Conservation (phyloP, 2,329 filamentous ascomycete species). For the Fusarium sp. region DNA sequence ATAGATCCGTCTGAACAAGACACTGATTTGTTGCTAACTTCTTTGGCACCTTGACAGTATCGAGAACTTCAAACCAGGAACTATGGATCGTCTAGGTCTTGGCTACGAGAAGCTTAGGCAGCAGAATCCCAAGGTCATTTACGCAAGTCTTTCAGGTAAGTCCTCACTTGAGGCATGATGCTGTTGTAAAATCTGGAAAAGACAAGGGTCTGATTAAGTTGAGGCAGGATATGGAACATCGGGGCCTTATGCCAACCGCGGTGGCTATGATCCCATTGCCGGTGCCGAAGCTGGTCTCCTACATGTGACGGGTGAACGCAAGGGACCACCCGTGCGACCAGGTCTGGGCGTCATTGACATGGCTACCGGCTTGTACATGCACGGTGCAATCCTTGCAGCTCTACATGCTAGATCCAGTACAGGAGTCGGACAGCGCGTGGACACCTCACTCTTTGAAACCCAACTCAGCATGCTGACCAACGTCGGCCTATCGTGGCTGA, state of each 20-base stretch:
- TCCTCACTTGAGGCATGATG: background rate
- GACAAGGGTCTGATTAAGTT: background rate
- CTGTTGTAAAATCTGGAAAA: background rate
- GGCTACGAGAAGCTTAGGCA: background rate
- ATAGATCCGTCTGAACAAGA: background rate
- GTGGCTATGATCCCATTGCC: conserved; percentile 1
- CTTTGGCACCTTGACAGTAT: background rate
- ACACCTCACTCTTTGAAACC: background rate
- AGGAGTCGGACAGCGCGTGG: background rate
- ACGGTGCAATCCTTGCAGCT: background rate
- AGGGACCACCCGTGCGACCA: background rate
- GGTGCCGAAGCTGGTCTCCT: conserved; percentile 2
- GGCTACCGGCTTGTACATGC: background rate
- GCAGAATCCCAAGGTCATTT: background rate
- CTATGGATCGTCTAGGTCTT: background rate
- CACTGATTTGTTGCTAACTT: no score
- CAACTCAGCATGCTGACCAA: background rate
- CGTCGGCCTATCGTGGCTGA: background rate
- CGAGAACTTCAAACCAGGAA: conserved; percentile 1
- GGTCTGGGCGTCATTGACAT: background rate
- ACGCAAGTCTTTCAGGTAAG: background rate
- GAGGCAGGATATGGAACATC: background rate
- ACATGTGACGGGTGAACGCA: background rate
- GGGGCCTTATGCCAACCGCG: background rate
- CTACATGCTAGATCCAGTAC: background rate